Percentiles rank a stretch among this genome's conserved stretches.
Conservation (phyloP, 768 basidiomycete genomes). For the Podaxis sp. region DNA sequence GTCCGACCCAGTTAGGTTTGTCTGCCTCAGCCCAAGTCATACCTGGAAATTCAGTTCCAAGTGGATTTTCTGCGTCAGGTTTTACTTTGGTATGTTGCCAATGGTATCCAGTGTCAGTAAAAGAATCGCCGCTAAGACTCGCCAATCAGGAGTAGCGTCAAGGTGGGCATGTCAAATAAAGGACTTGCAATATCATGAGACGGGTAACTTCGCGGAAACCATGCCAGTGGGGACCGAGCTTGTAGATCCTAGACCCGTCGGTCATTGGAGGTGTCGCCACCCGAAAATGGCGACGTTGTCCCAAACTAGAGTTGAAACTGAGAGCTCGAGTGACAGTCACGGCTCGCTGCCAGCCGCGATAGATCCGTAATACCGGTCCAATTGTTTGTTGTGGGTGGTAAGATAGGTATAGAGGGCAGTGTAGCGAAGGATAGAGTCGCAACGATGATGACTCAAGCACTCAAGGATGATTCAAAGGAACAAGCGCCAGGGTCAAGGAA, state of each 20-base stretch:
- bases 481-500: too few species aligned
- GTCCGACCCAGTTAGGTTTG: constrained; percentile 63
- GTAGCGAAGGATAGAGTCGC: too few species aligned
- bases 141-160: not conserved
- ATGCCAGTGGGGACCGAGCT: constrained; percentile 36
- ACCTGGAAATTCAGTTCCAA: constrained; percentile 53
- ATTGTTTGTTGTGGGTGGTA: too few species aligned
- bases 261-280: not conserved
- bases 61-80: constrained; percentile 43
- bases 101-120: constrained; percentile 41
- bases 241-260: constrained; percentile 22
- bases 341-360: too few species aligned
- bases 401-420: too few species aligned
- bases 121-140: constrained; percentile 56
- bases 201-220: constrained; percentile 41
- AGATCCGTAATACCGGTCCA: too few species aligned
- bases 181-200: constrained; percentile 54
- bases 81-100: constrained; percentile 15
- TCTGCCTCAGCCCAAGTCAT: constrained; percentile 44
- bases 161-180: not conserved
- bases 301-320: too few species aligned
- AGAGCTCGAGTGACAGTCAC: too few species aligned
- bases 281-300: too few species aligned
- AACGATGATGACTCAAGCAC: too few species aligned
- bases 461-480: too few species aligned